Percentiles rank a stretch among this genome's conserved stretches.
phyloP scores from a whole-genome alignment of 192 early-diverging fungal genomes.

The Jimgerdemannia lactiflua region DNA sequence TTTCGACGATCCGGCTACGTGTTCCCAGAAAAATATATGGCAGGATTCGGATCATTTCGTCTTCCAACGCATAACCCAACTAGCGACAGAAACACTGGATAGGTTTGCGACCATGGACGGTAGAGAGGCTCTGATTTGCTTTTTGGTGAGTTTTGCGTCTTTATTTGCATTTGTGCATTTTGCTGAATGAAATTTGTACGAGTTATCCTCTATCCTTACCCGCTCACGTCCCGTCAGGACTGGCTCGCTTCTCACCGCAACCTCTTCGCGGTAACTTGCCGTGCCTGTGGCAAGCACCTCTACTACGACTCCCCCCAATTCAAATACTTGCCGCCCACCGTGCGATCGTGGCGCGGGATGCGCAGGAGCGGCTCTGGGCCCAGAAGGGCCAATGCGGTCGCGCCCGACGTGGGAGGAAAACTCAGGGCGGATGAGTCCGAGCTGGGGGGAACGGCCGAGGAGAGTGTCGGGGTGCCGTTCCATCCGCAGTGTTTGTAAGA shows the following conservation, averaged over 20 bases:
- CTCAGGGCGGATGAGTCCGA: too few species aligned
- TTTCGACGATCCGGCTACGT: neutral
- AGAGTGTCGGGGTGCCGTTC: too few species aligned
- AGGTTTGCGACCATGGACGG: conserved; percentile 21
- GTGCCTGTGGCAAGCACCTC: conserved; percentile 36
- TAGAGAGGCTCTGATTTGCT: conserved; percentile 22
- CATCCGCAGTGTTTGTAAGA: too few species aligned
- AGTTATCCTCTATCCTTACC: neutral
- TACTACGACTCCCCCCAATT: conserved; percentile 46
- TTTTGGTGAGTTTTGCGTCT: conserved; percentile 23
- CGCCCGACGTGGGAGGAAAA: too few species aligned
- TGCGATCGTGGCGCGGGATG: conserved; percentile 31
- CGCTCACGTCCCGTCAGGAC: conserved; percentile 13
- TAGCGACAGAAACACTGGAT: conserved; percentile 28
- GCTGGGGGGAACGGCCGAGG: too few species aligned
- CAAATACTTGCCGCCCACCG: conserved; percentile 40
- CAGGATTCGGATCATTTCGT: conserved; percentile 39
- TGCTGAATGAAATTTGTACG: neutral
- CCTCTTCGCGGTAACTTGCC: conserved; percentile 34
- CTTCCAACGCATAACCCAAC: conserved; percentile 35
- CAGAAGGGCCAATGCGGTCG: too few species aligned
- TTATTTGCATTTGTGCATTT: neutral
- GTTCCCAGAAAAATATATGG: conserved; percentile 16
- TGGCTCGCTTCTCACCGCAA: conserved; percentile 36
- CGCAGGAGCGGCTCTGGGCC: neutral